Conservation (phyloP, 176 grass and related monocot species). For the Aegilops sharonensis region DNA sequence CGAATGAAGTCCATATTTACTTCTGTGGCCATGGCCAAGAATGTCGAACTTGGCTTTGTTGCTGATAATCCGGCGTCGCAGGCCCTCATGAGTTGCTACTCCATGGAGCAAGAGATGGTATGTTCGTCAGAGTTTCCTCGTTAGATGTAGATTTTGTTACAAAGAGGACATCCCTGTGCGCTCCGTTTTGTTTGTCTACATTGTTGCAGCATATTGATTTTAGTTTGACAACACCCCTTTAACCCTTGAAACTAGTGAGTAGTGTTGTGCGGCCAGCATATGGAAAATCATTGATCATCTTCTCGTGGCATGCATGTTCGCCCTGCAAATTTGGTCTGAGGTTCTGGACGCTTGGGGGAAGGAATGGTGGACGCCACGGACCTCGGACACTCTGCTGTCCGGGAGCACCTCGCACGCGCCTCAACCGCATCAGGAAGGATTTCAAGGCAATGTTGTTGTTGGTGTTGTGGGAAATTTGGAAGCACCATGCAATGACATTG, state of each 20-base stretch:
- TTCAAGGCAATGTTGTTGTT: no score
- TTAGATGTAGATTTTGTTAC: not conserved
- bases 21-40: not conserved
- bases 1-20: not conserved
- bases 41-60: not conserved
- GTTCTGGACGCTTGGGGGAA: no score
- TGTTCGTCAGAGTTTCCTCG: constrained; percentile 22
- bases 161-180: not conserved
- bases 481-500: no score
- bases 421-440: no score
- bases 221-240: not conserved
- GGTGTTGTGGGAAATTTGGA: no score
- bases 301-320: not conserved
- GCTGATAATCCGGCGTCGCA: not conserved
- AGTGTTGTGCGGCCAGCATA: no score
- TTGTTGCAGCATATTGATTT: not conserved
- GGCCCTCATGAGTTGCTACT: not conserved
- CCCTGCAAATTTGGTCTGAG: no score
- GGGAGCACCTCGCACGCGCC: no score
- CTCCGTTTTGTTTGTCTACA: not conserved
- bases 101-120: constrained; percentile 25
- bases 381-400: no score
- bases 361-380: no score
- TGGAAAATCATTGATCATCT: no score
- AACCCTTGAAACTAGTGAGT: not conserved